Evolutionary conservation across 2,329 filamentous ascomycete species (phyloP).

Genomic region (Xylaria digitata): DNA sequence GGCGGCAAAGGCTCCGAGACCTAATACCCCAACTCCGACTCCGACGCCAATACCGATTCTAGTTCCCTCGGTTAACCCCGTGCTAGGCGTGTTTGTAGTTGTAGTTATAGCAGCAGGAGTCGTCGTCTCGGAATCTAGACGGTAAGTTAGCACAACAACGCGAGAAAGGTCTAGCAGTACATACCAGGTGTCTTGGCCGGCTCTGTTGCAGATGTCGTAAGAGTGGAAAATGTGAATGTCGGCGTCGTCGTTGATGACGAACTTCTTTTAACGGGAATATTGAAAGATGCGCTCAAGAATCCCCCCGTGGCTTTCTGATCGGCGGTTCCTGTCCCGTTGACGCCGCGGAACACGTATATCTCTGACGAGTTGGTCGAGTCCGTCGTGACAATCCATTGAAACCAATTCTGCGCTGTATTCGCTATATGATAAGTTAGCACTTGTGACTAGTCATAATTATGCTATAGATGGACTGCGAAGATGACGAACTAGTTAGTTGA

Average conservation of each 20-base stretch:
- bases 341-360: slow-evolving; percentile 43
- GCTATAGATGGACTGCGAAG: background rate
- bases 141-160: slow-evolving; percentile 24
- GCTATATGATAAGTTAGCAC: slow-evolving; percentile 31
- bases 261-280: slow-evolving; percentile 35
- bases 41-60: slow-evolving; percentile 42
- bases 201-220: slow-evolving; percentile 22
- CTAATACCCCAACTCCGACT: slow-evolving; percentile 38
- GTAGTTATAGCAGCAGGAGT: slow-evolving; percentile 5
- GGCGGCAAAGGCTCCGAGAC: slow-evolving; percentile 35
- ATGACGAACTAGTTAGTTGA: slow-evolving; percentile 41
- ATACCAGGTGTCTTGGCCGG: slow-evolving; percentile 19
- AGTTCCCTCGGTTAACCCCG: slow-evolving; percentile 33
- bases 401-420: slow-evolving; percentile 42
- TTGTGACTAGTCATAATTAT: background rate
- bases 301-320: slow-evolving; percentile 37
- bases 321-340: slow-evolving; percentile 39
- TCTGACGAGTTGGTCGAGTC: slow-evolving; percentile 43
- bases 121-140: slow-evolving; percentile 20
- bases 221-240: slow-evolving; percentile 36
- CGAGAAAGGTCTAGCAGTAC: background rate
- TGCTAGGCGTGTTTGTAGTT: slow-evolving; percentile 8
- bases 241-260: slow-evolving; percentile 9
- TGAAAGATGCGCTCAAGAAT: slow-evolving; percentile 44
- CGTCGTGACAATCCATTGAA: slow-evolving; percentile 42